Conservation (phyloP, 73 alveolate genomes). For the Paramecium biaurelia region DNA sequence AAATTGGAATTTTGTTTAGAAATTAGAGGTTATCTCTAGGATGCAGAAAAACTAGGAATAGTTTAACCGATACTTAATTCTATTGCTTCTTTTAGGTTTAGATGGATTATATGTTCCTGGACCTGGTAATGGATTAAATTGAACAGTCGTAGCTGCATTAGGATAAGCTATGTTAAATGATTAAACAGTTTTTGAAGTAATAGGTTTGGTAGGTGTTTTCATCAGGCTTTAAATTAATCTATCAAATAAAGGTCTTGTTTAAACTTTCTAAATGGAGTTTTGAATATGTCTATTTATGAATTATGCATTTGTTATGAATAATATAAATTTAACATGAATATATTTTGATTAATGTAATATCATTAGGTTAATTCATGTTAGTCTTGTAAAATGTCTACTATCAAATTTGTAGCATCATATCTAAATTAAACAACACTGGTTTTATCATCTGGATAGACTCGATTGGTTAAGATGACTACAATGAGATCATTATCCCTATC, state of each 20-base stretch:
- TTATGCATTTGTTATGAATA: background rate
- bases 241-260: background rate
- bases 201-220: background rate
- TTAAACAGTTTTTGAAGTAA: background rate
- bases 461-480: conserved; percentile 53
- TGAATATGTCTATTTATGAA: background rate
- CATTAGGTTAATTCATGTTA: background rate
- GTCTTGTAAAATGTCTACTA: background rate
- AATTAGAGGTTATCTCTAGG: background rate
- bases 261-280: conserved; percentile 5
- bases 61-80: background rate
- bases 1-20: background rate
- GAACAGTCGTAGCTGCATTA: background rate
- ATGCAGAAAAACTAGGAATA: background rate
- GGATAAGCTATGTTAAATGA: background rate
- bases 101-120: background rate
- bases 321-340: background rate
- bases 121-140: conserved; percentile 8
- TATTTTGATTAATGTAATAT: background rate
- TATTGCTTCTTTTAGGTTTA: background rate
- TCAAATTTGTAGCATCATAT: background rate
- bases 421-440: conserved; percentile 7
- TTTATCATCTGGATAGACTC: conserved; percentile 61
- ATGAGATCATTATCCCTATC: conserved; percentile 56
- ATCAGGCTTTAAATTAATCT: background rate